Percentiles rank a stretch among this genome's conserved stretches.
These are phyloP conservation scores for Epichloe sylvatica DNA, from an alignment of 2,329 filamentous ascomycete species.

Conservation along the genomic window DNA sequence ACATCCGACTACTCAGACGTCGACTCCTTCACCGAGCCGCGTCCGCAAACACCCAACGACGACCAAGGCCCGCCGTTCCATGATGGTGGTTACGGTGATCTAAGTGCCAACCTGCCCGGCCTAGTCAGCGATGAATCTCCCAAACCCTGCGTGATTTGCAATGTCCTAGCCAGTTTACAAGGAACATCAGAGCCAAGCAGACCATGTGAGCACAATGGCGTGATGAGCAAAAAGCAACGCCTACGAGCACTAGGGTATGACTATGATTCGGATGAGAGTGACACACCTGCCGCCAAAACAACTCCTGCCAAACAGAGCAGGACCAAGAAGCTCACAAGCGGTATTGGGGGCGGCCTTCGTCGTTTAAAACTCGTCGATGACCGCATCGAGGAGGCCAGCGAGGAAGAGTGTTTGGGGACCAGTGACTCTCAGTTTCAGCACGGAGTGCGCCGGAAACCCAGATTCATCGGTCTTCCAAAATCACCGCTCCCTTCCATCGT, in stretches of 20 bases:
- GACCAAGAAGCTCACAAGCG: constrained; percentile 5
- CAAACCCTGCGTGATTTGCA: constrained; percentile 7
- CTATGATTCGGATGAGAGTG: constrained; percentile 12
- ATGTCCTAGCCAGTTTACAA: constrained; percentile 3
- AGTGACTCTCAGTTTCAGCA: background rate
- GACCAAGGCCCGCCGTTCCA: constrained; percentile 26
- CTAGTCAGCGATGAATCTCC: constrained; percentile 6
- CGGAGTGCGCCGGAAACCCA: constrained; percentile 1
- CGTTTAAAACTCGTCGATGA: constrained; percentile 6
- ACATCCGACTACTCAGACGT: constrained; percentile 15
- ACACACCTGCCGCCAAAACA: background rate
- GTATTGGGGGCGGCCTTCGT: constrained; percentile 4
- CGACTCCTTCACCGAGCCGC: constrained; percentile 18
- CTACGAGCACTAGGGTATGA: constrained; percentile 13
- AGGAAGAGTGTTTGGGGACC: constrained; percentile 2
- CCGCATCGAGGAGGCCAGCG: constrained; percentile 5
- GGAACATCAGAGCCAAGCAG: background rate
- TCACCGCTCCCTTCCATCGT: background rate
- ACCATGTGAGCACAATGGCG: constrained; percentile 3
- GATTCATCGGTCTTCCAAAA: background rate
- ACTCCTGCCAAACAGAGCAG: background rate
- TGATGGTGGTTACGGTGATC: constrained; percentile 20
- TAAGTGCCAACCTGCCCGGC: constrained; percentile 20
- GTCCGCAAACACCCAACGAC: constrained; percentile 9
- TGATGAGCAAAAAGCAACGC: constrained; percentile 10